Percentiles rank a stretch among this genome's conserved stretches.
Conservation (phyloP, 768 basidiomycete genomes). For the Serendipita sp. region DNA sequence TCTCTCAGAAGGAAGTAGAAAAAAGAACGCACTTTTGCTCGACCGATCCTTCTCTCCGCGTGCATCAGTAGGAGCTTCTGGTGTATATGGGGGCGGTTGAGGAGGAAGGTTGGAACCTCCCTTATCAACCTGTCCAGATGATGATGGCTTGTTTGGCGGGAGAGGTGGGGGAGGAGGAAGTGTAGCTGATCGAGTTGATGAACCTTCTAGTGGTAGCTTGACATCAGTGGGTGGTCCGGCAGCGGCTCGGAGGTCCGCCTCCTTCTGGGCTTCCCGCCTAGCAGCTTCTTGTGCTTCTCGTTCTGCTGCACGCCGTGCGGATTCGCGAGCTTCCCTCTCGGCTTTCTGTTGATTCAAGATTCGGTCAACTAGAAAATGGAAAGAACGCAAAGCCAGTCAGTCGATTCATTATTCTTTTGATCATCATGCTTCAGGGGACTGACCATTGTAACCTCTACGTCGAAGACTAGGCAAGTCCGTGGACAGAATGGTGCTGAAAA, state of each 20-base stretch:
- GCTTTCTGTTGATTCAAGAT: slow-evolving; percentile 74
- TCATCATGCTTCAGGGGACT: slow-evolving; percentile 8
- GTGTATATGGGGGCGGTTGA: neutral
- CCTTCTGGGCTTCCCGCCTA: slow-evolving; percentile 19
- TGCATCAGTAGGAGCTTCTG: too few relatives aligned
- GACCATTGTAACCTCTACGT: slow-evolving; percentile 75
- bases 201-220: slow-evolving; percentile 11
- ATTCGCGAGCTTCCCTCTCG: slow-evolving; percentile 33
- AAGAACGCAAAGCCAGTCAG: neutral
- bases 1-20: neutral
- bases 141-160: neutral
- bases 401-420: too few relatives aligned
- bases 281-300: slow-evolving; percentile 16
- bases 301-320: slow-evolving; percentile 31
- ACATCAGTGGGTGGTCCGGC: neutral
- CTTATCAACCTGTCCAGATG: neutral
- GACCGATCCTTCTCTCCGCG: neutral
- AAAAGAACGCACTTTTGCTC: neutral
- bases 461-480: slow-evolving; percentile 73
- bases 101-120: neutral
- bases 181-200: neutral
- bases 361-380: slow-evolving; percentile 50
- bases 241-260: slow-evolving; percentile 9
- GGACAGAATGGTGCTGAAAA: slow-evolving; percentile 88
- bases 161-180: neutral